Conservation (phyloP, 768 basidiomycete species). For the Serpula lacrymans region DNA sequence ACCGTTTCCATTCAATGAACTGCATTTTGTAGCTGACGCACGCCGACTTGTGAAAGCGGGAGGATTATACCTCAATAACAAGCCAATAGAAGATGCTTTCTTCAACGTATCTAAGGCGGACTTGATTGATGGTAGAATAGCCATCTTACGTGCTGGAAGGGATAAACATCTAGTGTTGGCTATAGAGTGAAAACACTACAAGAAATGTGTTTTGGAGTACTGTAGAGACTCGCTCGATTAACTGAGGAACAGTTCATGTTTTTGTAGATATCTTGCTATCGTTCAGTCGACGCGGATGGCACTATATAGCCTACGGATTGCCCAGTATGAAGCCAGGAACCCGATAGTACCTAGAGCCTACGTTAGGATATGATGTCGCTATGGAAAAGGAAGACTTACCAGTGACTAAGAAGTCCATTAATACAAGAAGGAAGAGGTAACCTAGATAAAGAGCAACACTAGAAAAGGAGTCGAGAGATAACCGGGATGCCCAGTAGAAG, state of each 20-base stretch:
- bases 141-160: conserved; percentile 72
- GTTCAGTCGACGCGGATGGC: conserved; percentile 72
- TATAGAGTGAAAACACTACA: conserved; percentile 19
- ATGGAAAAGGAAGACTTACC: conserved; percentile 42
- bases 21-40: conserved; percentile 53
- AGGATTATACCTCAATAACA: conserved; percentile 73
- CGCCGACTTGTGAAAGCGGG: conserved; percentile 56
- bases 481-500: conserved; percentile 83
- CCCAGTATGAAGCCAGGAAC: conserved; percentile 89
- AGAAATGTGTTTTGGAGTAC: no score
- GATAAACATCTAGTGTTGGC: conserved; percentile 62
- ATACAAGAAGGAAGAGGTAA: conserved; percentile 77
- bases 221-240: no score
- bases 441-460: conserved; percentile 86
- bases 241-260: no score
- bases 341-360: conserved; percentile 76
- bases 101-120: conserved; percentile 38
- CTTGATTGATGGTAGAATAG: conserved; percentile 60
- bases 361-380: conserved; percentile 1
- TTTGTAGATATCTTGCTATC: conserved; percentile 8
- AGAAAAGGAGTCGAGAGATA: conserved; percentile 80
- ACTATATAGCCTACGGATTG: conserved; percentile 78
- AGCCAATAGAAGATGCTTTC: conserved; percentile 47
- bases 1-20: conserved; percentile 5
- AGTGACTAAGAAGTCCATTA: conserved; percentile 87